Evolutionary conservation across 192 early-diverging fungal species (phyloP), one percentile per base, ranked within the genome.

Genomic region (Backusella mclennaniae): DNA sequence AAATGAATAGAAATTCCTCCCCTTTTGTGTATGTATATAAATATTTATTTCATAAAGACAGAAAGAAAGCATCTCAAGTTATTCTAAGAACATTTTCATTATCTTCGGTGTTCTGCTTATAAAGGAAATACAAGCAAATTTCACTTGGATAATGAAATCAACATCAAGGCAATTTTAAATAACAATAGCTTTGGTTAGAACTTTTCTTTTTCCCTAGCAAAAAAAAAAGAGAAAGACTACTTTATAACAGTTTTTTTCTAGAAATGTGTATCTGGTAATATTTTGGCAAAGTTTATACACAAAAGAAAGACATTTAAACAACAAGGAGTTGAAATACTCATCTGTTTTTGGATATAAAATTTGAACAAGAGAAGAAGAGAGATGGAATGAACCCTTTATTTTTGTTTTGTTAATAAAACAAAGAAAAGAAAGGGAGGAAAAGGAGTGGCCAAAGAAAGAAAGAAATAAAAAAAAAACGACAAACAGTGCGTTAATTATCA

Each of bases 321-420:
- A 49, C 46, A 49, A 49, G 46, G 46, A 49, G 46, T 49, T 49
- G 15, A 49, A 49, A 49, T 3, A 21, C 53, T 59, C 12, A 59
- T 59, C 53, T 49, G 15, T 4, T n/a, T 49, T 49, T 49, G 23
- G 9, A 26, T 23, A 63, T 29, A 63, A 26, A 63, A 63, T 12
- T 2, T 23, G n/a, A 56, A 63, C 7, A 63, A 26, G 26, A 63
- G 26, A 63, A 29, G 29, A 9, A 63, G 26, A 23, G 7, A 29
- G 21, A 63, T 12, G 7, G 12, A 63, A 29, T 29, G 56, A 23
- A 63, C 21, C 56, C 56, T 63, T 63, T 63, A 14, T 63, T 63
- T 63, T 26, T 63, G 21, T 63, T 63, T 63, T 63, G 21, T 63
- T 68, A 68, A 31, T 36, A 68, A 68, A 68, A 68, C 31, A 68